Base-by-base conservation (phyloP, 2,329 filamentous ascomycete species). In the Colletotrichum navitas region DNA sequence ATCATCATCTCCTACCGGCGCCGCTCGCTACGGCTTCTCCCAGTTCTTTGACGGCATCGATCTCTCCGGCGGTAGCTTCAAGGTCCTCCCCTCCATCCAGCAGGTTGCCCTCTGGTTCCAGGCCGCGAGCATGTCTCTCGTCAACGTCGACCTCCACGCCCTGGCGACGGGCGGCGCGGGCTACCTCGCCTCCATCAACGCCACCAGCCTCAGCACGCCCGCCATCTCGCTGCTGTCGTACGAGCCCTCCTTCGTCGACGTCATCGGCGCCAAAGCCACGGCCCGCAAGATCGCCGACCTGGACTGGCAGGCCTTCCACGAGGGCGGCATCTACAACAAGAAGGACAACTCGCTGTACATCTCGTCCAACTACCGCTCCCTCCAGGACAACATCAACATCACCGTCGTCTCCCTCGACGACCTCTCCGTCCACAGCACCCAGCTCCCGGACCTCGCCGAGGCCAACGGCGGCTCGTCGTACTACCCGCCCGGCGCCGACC, bases 391-490 rank as follows among this genome's bases (percentile, higher is more conserved):
- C 64, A 68, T 73, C 47, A 72, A 72, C 65, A 60, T 72, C 41
- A 78, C 76, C 16, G 67, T 76, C 32, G 70, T 76, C 7, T 73
- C 71, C 41, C 68, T 76, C 39, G 72, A 76, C 14, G 74, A 76
- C 59, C 72, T 74, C 41, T 69, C 73, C 14, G 18, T 67, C 63
- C 49, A 36, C 60, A 76, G 73, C 72, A 71, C 71, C 14, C 74
- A 75, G 43, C 73, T 76, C n/a, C 65, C 74, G 4, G 45, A 60
- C 24, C 61, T 77, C 39, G 67, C 71, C 60, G 74, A 75, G 69
- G 74, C 74, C 24, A 77, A 76, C 63, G 76, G 74, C 36, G 76
- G 73, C 24, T 69, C 74, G 11, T 74, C 65, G 0, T 77, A 76
- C 64, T 74, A 72, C 32, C 75, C 75, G 11, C 73, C 74, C 21